Evolutionary conservation across 148 eudicot species (phyloP).

Genomic region (Mesembryanthemum crystallinum): DNA sequence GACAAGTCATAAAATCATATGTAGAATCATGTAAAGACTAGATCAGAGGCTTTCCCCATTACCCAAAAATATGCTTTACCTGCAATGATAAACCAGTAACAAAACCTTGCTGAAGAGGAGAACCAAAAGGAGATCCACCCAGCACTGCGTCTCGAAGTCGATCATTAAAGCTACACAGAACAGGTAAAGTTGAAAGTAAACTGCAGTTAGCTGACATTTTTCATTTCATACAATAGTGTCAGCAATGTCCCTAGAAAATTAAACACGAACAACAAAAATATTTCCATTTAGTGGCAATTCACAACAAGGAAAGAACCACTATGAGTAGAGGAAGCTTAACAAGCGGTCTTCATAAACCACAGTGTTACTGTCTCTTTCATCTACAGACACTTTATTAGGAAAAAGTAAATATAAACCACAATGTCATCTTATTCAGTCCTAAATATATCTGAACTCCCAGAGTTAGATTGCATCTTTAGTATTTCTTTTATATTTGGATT

Average conservation of each 20-base stretch:
- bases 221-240: not conserved
- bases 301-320: not conserved
- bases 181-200: constrained; percentile 4
- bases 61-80: constrained; percentile 41
- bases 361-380: not conserved
- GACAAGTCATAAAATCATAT: no score
- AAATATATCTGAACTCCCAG: constrained; percentile 1
- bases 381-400: not conserved
- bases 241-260: not conserved
- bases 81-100: constrained; percentile 81
- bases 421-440: not conserved
- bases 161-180: constrained; percentile 77
- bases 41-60: not conserved
- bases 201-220: not conserved
- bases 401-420: not conserved
- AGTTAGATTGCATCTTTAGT: not conserved
- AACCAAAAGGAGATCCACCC: constrained; percentile 98
- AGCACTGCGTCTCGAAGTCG: constrained; percentile 92
- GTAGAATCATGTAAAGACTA: constrained; percentile 1
- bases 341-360: not conserved
- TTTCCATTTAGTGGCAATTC: not conserved
- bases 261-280: not conserved
- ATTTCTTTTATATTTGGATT: not conserved
- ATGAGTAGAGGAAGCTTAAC: not conserved
- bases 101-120: constrained; percentile 94